Evolutionary conservation across 1,284 basidiomycete genomes (phyloP).

Genomic region (Apiotrichum laibachii): DNA sequence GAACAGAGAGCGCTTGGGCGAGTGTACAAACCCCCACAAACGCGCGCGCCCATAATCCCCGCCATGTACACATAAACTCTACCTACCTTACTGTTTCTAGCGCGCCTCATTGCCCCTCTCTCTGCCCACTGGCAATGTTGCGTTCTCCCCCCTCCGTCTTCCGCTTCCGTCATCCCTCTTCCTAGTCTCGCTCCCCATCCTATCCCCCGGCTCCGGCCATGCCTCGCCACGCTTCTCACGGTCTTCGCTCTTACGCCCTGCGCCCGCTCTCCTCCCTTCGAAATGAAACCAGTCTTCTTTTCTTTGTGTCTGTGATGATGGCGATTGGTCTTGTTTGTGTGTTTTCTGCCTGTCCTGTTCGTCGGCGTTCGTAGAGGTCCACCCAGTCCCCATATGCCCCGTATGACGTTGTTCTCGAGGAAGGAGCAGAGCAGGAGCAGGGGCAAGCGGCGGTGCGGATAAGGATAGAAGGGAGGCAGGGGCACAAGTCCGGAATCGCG

Average conservation of each 20-base stretch:
- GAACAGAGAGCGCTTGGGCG: not conserved
- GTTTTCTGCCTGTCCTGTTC: too few species aligned
- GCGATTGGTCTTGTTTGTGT: too few species aligned
- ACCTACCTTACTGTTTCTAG: too few species aligned
- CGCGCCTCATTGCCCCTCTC: too few species aligned
- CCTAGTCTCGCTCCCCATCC: slow-evolving; percentile 4
- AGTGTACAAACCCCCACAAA: not conserved
- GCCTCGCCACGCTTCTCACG: slow-evolving; percentile 15
- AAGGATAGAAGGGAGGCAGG: too few species aligned
- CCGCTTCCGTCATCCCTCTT: slow-evolving; percentile 5
- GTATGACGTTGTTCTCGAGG: too few species aligned
- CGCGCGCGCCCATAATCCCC: not conserved
- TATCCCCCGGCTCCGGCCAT: slow-evolving; percentile 9
- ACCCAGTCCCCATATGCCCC: too few species aligned
- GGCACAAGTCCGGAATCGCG: too few species aligned
- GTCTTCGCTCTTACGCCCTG: slow-evolving; percentile 9
- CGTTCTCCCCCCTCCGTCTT: slow-evolving; percentile 2
- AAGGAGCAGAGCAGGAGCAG: too few species aligned
- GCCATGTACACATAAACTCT: too few species aligned
- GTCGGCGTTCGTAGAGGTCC: too few species aligned
- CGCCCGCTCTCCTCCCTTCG: slow-evolving; percentile 8
- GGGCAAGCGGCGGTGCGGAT: too few species aligned
- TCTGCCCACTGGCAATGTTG: not conserved
- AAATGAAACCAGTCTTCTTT: slow-evolving; percentile 24
- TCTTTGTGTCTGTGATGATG: slow-evolving; percentile 3